Evolutionary conservation across 352 stramenopile species (phyloP).

Genomic region (Elongisporangium anandrum): DNA sequence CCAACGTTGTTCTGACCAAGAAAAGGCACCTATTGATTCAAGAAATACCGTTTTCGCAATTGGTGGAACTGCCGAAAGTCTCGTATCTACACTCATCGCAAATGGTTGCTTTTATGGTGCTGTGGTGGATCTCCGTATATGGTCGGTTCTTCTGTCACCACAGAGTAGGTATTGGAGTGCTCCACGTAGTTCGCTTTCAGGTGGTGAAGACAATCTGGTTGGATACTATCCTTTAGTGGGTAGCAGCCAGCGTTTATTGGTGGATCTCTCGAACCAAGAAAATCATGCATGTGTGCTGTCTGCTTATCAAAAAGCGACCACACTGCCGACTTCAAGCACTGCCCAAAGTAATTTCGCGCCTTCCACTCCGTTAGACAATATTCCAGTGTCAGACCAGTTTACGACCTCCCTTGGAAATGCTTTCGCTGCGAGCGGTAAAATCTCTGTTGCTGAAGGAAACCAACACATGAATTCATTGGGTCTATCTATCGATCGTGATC

Average conservation of each 20-base stretch:
- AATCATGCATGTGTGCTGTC: constrained; percentile 71
- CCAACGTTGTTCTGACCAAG: constrained; percentile 13
- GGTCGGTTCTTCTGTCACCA: constrained; percentile 25
- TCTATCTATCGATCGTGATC: constrained; percentile 20
- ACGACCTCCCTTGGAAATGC: constrained; percentile 25
- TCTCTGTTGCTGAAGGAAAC: constrained; percentile 25
- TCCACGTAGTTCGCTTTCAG: constrained; percentile 24
- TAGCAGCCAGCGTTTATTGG: constrained; percentile 47
- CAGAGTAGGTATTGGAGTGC: constrained; percentile 4
- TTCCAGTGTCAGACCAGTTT: constrained; percentile 42
- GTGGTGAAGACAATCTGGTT: constrained; percentile 39
- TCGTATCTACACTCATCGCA: constrained; percentile 14
- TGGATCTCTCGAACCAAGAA: constrained; percentile 64
- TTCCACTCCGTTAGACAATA: constrained; percentile 11
- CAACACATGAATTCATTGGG: constrained; percentile 7
- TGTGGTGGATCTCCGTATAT: constrained; percentile 71
- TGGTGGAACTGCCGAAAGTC: constrained; percentile 39
- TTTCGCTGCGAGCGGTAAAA: constrained; percentile 37
- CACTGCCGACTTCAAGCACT: neutral
- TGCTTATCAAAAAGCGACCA: constrained; percentile 17
- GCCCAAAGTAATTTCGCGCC: constrained; percentile 25
- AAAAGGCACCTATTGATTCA: constrained; percentile 19
- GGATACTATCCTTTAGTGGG: constrained; percentile 78
- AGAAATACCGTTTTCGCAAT: constrained; percentile 37
- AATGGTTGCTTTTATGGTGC: constrained; percentile 48